Conservation (phyloP, 306 rosid species). For the Cucurbita moschata region DNA sequence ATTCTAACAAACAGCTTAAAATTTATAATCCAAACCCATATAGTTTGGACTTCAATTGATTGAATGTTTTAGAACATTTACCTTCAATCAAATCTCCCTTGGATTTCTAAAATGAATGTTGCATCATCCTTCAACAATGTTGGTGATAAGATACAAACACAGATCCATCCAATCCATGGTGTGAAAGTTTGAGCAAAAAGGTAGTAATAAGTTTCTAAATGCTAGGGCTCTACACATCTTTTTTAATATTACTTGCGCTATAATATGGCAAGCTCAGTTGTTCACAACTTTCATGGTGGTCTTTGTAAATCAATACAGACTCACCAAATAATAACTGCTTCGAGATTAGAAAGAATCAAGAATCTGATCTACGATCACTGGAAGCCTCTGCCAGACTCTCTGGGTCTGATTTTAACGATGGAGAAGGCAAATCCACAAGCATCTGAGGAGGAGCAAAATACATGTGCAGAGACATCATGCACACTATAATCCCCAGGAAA, state of each 20-base stretch:
- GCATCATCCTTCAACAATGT: not conserved
- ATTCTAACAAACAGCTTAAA: too few relatives aligned
- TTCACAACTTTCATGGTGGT: not conserved
- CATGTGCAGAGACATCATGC: conserved; percentile 95
- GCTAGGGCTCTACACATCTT: conserved; percentile 4
- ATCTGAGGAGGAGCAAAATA: conserved; percentile 72
- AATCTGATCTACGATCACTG: conserved; percentile 39
- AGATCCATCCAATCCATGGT: not conserved
- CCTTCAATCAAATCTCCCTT: not conserved
- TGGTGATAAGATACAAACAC: not conserved
- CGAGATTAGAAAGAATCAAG: conserved; percentile 16
- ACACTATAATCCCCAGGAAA: conserved; percentile 68
- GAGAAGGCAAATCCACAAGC: conserved; percentile 61
- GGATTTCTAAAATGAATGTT: not conserved
- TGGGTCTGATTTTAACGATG: conserved; percentile 41
- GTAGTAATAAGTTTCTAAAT: not conserved
- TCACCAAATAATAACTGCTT: not conserved
- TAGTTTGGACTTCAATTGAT: not conserved
- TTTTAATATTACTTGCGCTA: not conserved
- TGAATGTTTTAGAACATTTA: not conserved
- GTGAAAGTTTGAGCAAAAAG: not conserved
- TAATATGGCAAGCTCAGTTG: not conserved
- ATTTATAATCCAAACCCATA: too few relatives aligned
- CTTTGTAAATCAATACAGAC: not conserved
- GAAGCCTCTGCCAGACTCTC: conserved; percentile 52